Percentiles rank a stretch among this genome's conserved stretches.
Conservation (phyloP, 768 basidiomycete genomes). For the Pulveroboletus ravenelii region DNA sequence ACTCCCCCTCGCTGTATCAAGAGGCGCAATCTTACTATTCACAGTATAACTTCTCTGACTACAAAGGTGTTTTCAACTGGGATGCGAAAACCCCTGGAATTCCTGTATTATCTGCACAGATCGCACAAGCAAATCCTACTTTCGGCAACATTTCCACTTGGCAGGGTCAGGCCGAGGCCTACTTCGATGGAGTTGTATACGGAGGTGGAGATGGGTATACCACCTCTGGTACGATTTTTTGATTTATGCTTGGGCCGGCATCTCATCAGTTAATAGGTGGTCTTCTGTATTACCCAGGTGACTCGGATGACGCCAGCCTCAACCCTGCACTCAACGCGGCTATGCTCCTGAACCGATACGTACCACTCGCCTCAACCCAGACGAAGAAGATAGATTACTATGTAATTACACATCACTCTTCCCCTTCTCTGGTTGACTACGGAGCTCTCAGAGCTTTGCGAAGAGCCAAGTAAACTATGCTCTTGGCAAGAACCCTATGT, state of each 20-base stretch:
- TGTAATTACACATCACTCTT: constrained; percentile 34
- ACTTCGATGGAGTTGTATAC: constrained; percentile 69
- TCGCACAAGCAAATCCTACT: constrained; percentile 52
- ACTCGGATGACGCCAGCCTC: constrained; percentile 73
- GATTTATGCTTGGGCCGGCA: neutral
- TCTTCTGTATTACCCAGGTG: constrained; percentile 75
- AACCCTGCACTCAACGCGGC: constrained; percentile 88
- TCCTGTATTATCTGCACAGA: constrained; percentile 70
- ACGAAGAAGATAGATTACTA: constrained; percentile 57
- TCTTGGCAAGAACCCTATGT: constrained; percentile 89
- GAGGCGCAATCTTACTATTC: constrained; percentile 62
- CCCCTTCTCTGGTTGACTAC: constrained; percentile 2
- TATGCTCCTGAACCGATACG: constrained; percentile 76
- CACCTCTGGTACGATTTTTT: constrained; percentile 50
- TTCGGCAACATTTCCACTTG: constrained; percentile 62
- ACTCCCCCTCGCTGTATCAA: constrained; percentile 52
- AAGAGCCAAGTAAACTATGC: constrained; percentile 75
- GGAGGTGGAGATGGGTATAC: constrained; percentile 48
- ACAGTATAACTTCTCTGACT: constrained; percentile 48
- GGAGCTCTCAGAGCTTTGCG: constrained; percentile 54
- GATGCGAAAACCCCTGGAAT: constrained; percentile 77
- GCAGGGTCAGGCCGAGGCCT: constrained; percentile 65
- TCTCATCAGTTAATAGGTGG: constrained; percentile 49
- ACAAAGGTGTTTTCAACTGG: constrained; percentile 78
- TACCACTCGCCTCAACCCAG: constrained; percentile 60